Percentiles rank a stretch among this genome's conserved stretches.
phyloP scores from a whole-genome alignment of 345 rosid species.

The Populus simonii region DNA sequence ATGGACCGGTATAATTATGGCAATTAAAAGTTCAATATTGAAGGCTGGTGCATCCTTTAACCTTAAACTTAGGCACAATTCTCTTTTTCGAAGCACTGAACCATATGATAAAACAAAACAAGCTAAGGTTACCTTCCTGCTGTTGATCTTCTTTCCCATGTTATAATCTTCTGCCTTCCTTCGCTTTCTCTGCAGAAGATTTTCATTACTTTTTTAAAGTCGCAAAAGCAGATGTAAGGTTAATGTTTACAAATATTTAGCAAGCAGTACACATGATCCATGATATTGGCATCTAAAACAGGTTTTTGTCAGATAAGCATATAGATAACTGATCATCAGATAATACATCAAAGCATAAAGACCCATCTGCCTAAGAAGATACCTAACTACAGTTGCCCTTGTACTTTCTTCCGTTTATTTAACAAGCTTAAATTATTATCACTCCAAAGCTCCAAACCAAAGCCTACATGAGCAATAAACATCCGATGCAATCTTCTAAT shows the following conservation, averaged over 20 bases:
- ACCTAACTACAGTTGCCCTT: background rate
- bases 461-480: background rate
- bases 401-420: background rate
- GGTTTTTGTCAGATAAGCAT: background rate
- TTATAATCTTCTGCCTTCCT: slow-evolving; percentile 70
- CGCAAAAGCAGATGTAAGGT: background rate
- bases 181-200: slow-evolving; percentile 68
- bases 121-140: slow-evolving; percentile 55
- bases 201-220: slow-evolving; percentile 8
- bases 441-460: background rate
- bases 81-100: background rate
- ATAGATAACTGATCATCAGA: background rate
- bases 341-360: background rate
- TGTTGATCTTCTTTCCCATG: slow-evolving; percentile 54
- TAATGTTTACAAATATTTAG: background rate
- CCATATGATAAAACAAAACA: background rate
- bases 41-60: background rate
- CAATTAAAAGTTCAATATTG: background rate
- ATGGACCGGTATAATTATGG: background rate
- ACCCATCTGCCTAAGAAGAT: background rate
- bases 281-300: background rate
- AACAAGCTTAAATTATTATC: background rate
- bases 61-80: background rate
- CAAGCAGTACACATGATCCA: background rate
- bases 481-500: background rate